phyloP scores from a whole-genome alignment of 768 basidiomycete species.

The Leccinum barrowsii region DNA sequence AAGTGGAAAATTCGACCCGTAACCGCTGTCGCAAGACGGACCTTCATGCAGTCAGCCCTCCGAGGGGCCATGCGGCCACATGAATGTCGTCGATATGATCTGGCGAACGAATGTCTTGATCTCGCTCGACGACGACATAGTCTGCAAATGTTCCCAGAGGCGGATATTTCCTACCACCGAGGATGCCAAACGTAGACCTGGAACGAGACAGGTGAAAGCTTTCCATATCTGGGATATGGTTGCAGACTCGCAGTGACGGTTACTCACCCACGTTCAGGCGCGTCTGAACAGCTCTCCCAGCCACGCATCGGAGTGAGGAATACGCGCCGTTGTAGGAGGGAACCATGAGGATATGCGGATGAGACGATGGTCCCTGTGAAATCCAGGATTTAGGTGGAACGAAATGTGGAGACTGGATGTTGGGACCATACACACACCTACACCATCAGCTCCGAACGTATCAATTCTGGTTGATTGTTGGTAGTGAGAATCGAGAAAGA shows the following conservation, averaged over 20 bases:
- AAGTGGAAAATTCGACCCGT: conserved; percentile 1
- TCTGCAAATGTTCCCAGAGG: conserved; percentile 72
- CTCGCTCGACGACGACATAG: conserved; percentile 71
- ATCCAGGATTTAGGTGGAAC: background rate
- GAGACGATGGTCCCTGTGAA: conserved; percentile 61
- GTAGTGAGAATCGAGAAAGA: background rate
- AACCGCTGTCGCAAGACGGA: conserved; percentile 28
- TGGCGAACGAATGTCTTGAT: conserved; percentile 63
- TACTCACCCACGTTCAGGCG: conserved; percentile 62
- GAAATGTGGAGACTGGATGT: background rate
- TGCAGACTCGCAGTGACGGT: background rate
- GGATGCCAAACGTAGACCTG: conserved; percentile 52
- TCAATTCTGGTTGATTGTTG: conserved; percentile 32
- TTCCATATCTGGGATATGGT: background rate
- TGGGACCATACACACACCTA: conserved; percentile 42
- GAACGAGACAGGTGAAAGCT: background rate
- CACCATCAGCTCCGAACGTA: conserved; percentile 70
- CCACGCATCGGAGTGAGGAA: conserved; percentile 75
- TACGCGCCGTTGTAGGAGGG: conserved; percentile 59
- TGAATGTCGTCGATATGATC: conserved; percentile 65
- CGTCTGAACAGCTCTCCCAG: conserved; percentile 62
- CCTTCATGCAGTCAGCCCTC: conserved; percentile 83
- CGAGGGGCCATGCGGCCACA: conserved; percentile 74
- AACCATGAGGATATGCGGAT: conserved; percentile 48
- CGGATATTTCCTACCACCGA: conserved; percentile 56